Evolutionary conservation across 257 asterid species (phyloP).

Genomic region (Capsicum pubescens): DNA sequence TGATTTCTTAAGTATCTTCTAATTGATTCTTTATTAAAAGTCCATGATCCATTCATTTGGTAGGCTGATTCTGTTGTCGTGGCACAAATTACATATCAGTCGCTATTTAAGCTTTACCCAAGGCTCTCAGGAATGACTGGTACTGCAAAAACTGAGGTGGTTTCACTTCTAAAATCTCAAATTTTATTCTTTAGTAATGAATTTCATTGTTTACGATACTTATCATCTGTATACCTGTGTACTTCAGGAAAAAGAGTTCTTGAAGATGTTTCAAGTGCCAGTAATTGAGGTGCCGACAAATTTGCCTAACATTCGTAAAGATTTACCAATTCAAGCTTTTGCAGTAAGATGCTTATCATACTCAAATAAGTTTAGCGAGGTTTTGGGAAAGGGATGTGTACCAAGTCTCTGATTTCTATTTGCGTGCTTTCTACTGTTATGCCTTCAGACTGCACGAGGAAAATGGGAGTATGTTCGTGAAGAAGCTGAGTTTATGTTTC

Average conservation of each 20-base stretch:
- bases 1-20: neutral
- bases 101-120: constrained; percentile 92
- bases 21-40: neutral
- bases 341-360: constrained; percentile 62
- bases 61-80: constrained; percentile 96
- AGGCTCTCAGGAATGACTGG: constrained; percentile 99
- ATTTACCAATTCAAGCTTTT: constrained; percentile 90
- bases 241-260: constrained; percentile 88
- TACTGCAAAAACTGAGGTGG: constrained; percentile 96
- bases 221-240: constrained; percentile 23
- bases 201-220: neutral
- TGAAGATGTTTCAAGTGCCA: constrained; percentile 89
- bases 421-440: constrained; percentile 36
- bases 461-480: constrained; percentile 87
- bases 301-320: constrained; percentile 83
- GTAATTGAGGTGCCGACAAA: constrained; percentile 97
- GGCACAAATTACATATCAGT: constrained; percentile 98
- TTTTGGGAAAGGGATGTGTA: constrained; percentile 18
- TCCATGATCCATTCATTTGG: constrained; percentile 35
- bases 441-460: constrained; percentile 82
- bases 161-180: constrained; percentile 32
- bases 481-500: constrained; percentile 86
- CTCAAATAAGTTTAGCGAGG: neutral
- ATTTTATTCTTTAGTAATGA: neutral
- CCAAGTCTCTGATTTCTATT: constrained; percentile 33